Conservation (phyloP, 148 eudicot genomes). For the Camellia japonica region DNA sequence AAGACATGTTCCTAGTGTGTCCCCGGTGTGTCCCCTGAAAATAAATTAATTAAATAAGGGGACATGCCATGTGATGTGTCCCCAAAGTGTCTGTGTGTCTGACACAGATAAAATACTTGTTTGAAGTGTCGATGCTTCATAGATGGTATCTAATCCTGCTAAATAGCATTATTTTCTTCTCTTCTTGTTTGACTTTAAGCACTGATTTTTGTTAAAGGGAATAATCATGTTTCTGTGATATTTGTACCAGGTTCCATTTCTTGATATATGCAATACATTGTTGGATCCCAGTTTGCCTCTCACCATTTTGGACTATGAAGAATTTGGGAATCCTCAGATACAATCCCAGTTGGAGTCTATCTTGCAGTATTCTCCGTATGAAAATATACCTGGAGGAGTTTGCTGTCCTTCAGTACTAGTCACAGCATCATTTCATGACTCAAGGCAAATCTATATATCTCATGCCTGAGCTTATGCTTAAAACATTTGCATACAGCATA, state of each 20-base stretch:
- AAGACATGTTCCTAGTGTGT: no score
- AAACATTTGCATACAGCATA: neutral
- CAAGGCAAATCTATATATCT: constrained; percentile 48
- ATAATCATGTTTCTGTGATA: constrained; percentile 8
- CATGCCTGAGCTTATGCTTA: neutral
- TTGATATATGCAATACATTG: constrained; percentile 88
- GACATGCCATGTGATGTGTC: no score
- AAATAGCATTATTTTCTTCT: neutral
- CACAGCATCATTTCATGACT: constrained; percentile 80
- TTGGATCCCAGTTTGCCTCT: constrained; percentile 84
- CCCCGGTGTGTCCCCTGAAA: no score
- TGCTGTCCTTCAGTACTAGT: constrained; percentile 91
- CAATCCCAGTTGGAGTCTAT: constrained; percentile 52
- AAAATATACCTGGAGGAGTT: constrained; percentile 55
- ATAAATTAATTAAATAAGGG: no score
- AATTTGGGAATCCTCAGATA: constrained; percentile 89
- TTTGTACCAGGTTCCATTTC: constrained; percentile 78
- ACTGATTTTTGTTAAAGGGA: constrained; percentile 3
- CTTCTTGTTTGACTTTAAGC: neutral
- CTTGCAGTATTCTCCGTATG: constrained; percentile 79
- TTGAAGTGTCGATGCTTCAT: no score
- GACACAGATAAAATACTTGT: no score
- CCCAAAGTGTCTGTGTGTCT: no score
- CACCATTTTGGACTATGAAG: constrained; percentile 86
- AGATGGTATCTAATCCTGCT: neutral